phyloP scores from a whole-genome alignment of 139 green algal genomes.

The Tetradesmus lagerheimii region DNA sequence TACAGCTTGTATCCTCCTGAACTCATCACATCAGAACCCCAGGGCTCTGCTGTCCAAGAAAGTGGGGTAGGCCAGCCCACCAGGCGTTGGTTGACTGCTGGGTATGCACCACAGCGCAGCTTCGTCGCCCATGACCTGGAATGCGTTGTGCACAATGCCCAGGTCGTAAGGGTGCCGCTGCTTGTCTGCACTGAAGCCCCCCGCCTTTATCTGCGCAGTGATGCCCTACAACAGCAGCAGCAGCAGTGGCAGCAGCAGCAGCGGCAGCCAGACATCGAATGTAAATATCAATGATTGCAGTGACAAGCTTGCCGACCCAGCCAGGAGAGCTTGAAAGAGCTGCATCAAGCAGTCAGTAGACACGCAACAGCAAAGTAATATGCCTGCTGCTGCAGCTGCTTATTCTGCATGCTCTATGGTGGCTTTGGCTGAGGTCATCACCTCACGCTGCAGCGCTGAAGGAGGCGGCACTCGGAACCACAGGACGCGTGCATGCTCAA shows the following conservation, averaged over 20 bases:
- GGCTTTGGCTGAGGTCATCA: too few relatives aligned
- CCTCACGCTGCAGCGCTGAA: too few relatives aligned
- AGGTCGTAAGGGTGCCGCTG: conserved; percentile 35
- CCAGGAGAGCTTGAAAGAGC: too few relatives aligned
- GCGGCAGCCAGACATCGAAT: neutral
- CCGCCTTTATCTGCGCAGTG: conserved; percentile 32
- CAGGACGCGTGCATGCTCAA: too few relatives aligned
- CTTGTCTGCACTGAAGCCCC: neutral
- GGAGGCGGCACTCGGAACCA: too few relatives aligned
- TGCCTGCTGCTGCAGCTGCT: too few relatives aligned
- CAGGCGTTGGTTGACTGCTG: neutral
- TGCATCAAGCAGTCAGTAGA: too few relatives aligned
- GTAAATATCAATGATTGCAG: too few relatives aligned
- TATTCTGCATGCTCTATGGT: too few relatives aligned
- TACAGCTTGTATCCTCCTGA: too few relatives aligned
- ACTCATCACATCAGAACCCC: neutral
- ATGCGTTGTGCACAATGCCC: neutral
- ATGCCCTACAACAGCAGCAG: conserved; percentile 22
- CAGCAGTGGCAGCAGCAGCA: neutral
- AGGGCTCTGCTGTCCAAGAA: neutral
- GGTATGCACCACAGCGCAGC: conserved; percentile 3
- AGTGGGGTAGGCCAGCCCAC: conserved; percentile 5
- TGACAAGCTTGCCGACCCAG: too few relatives aligned
- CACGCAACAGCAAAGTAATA: too few relatives aligned
- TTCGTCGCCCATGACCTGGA: neutral